Base-by-base conservation (phyloP, 805 yeast species). In the Yarrowia sp. region DNA sequence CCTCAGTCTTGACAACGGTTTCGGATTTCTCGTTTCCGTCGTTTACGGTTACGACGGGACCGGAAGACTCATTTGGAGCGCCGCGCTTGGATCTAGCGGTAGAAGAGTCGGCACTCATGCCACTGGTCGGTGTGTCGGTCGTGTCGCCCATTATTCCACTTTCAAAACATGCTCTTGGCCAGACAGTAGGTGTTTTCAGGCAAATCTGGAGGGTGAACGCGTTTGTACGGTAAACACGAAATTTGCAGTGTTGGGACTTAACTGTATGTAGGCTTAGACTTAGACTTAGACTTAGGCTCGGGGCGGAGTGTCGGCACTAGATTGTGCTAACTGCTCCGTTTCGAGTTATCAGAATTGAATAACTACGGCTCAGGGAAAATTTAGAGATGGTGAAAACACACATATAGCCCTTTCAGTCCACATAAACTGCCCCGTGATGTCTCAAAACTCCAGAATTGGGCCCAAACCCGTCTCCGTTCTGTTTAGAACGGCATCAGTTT, bases 11-110 rank as follows among this genome's bases (percentile, higher is more conserved):
- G 41, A 54, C 61, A 32, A 54, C 16, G 5, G 61, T 14, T 17
- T 54, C 58, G 58, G 41, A 30, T 22, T n/a, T 21, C 41, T 51
- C 61, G 61, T 38, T 54, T 54, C 24, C 46, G 14, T 54, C 61
- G 61, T 54, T 54, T 54, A 54, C 61, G 46, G 11, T 36, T 54
- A 54, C 61, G 61, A 54, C 46, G 35, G 44, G 46, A 54, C 17
- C 61, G 61, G 46, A 28, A 26, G 61, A 22, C n/a, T 51, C 58
- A 16, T 14, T 26, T 1, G 44, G 12, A 35, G 43, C 43, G 2
- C 41, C 21, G 11, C 43, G 43, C 43, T 35, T 36, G 43, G 59
- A 14, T 35, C 59, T 35, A 2, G 59, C 5, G 33, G 22, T 9
- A 4, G 33, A 24, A 10, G 59, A n/a, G 22, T 35, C 59, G 43